Evolutionary conservation across 352 stramenopile genomes (phyloP).

Genomic region (Pilasporangium apinafurcum): DNA sequence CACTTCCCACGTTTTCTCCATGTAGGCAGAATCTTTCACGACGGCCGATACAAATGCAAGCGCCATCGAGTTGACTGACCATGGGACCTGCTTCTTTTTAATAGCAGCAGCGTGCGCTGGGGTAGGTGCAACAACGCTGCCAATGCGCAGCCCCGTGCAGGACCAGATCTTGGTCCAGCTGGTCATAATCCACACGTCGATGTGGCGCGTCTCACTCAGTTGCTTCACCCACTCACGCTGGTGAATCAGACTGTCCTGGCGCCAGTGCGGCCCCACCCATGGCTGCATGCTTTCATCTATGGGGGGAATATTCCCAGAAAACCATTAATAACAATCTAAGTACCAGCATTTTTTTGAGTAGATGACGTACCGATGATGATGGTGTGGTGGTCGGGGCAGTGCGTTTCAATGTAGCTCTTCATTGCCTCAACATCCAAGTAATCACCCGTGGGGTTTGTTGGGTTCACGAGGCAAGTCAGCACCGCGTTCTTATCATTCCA

Average conservation of each 20-base stretch:
- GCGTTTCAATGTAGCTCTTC: constrained; percentile 83
- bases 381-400: constrained; percentile 81
- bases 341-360: no score
- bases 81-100: constrained; percentile 90
- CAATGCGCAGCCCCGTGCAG: constrained; percentile 85
- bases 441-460: constrained; percentile 87
- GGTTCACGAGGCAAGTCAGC: constrained; percentile 87
- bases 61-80: constrained; percentile 90
- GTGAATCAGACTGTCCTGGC: constrained; percentile 81
- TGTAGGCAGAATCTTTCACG: constrained; percentile 70
- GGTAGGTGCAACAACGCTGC: constrained; percentile 82
- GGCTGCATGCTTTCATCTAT: constrained; percentile 91
- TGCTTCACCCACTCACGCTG: constrained; percentile 77
- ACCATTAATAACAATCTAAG: background rate
- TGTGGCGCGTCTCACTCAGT: constrained; percentile 64
- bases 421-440: constrained; percentile 79
- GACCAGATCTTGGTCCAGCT: constrained; percentile 92
- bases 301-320: background rate
- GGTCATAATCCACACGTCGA: constrained; percentile 91
- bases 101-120: constrained; percentile 68
- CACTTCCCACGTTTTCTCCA: constrained; percentile 80
- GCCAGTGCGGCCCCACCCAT: constrained; percentile 82
- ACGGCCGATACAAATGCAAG: constrained; percentile 81
- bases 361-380: no score
- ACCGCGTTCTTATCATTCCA: constrained; percentile 66